Evolutionary conservation across 169 alveolate genomes (phyloP).

Genomic region (Haemoproteus tartakovskyi): DNA sequence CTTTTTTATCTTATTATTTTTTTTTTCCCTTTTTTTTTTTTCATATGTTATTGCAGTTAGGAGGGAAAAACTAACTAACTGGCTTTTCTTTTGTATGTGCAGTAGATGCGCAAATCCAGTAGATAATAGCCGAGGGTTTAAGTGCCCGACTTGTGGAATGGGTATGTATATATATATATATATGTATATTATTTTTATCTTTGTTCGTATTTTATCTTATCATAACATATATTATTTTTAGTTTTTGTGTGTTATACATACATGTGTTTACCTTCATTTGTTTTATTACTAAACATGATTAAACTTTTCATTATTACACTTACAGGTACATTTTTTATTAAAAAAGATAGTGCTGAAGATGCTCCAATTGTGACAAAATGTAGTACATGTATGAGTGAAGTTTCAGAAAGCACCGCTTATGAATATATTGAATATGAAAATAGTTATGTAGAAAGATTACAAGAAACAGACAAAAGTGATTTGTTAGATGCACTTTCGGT

Average conservation of each 20-base stretch:
- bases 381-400: constrained; percentile 27
- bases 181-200: no score
- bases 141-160: constrained; percentile 78
- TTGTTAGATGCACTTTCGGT: constrained; percentile 71
- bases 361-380: constrained; percentile 41
- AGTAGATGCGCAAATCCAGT: constrained; percentile 74
- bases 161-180: no score
- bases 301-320: no score
- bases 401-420: constrained; percentile 42
- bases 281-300: no score
- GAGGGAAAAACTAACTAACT: constrained; percentile 78
- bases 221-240: not conserved
- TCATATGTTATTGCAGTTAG: constrained; percentile 56
- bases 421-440: constrained; percentile 61
- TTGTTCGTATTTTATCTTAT: no score
- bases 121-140: constrained; percentile 79
- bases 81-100: constrained; percentile 83
- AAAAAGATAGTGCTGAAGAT: constrained; percentile 30
- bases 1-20: no score
- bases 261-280: not conserved
- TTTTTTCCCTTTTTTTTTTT: not conserved
- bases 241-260: not conserved
- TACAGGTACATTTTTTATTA: constrained; percentile 60
- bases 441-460: constrained; percentile 68
- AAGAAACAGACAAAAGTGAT: constrained; percentile 72